These are phyloP conservation scores for Sphaceloma murrayae DNA, from an alignment of 2,329 filamentous ascomycete genomes.

Conservation along the genomic window DNA sequence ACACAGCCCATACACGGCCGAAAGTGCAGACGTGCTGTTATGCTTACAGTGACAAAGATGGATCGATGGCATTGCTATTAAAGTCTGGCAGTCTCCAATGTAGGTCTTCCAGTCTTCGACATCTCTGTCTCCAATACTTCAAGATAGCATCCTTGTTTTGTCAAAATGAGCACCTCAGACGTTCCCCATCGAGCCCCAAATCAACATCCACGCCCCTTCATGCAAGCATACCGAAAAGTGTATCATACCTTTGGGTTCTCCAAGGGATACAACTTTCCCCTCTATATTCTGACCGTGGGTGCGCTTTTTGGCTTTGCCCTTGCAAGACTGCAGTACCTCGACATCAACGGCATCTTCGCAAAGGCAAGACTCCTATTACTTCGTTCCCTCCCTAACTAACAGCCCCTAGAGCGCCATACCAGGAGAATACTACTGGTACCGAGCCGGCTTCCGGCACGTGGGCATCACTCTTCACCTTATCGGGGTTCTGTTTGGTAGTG, in stretches of 20 bases:
- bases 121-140: no score
- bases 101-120: no score
- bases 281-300: conserved; percentile 42
- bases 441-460: conserved; percentile 27
- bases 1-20: no score
- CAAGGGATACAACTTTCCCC: conserved; percentile 48
- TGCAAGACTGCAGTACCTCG: conserved; percentile 41
- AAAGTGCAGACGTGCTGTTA: no score
- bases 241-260: conserved; percentile 46
- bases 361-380: conserved; percentile 7
- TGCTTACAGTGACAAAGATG: no score
- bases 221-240: neutral
- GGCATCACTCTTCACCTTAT: conserved; percentile 39
- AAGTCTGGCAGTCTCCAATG: no score
- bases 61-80: no score
- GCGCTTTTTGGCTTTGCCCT: conserved; percentile 42
- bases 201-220: no score
- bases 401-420: conserved; percentile 26
- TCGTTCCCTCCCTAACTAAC: neutral
- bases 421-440: conserved; percentile 39
- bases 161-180: no score
- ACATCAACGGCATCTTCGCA: conserved; percentile 28
- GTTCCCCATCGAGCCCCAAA: no score
- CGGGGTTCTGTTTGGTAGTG: conserved; percentile 31
- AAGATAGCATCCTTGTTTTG: no score